Percentiles rank a stretch among this genome's conserved stretches.
Conservation (phyloP, 139 green algal species). For the Zygnema cylindricum region DNA sequence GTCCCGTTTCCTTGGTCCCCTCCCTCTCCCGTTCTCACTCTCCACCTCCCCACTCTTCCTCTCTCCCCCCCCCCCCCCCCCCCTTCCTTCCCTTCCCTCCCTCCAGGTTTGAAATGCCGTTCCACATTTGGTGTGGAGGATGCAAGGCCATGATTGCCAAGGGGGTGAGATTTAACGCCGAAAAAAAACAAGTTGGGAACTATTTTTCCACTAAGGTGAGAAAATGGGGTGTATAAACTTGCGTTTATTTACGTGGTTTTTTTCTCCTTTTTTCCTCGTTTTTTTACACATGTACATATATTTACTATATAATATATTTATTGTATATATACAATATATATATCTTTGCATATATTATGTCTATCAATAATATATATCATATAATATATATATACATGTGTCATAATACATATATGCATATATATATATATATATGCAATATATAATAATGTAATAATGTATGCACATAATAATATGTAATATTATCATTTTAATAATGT, state of each 20-base stretch:
- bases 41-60: too few relatives aligned
- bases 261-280: too few relatives aligned
- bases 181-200: conserved; percentile 88
- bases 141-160: conserved; percentile 92
- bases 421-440: too few relatives aligned
- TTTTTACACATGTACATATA: neutral
- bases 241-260: conserved; percentile 4
- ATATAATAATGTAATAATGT: too few relatives aligned
- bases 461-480: too few relatives aligned
- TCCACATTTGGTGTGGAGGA: conserved; percentile 90
- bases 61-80: neutral
- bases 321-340: too few relatives aligned
- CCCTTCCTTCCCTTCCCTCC: neutral
- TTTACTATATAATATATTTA: neutral
- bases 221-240: neutral
- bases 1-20: neutral
- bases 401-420: too few relatives aligned
- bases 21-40: neutral
- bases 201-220: conserved; percentile 83
- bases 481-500: too few relatives aligned
- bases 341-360: conserved; percentile 9
- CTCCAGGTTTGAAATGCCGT: conserved; percentile 92
- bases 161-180: conserved; percentile 96
- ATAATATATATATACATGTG: too few relatives aligned
- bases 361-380: too few relatives aligned